Conservation (phyloP, 345 rosid species). For the Raphanus raphanistrum region DNA sequence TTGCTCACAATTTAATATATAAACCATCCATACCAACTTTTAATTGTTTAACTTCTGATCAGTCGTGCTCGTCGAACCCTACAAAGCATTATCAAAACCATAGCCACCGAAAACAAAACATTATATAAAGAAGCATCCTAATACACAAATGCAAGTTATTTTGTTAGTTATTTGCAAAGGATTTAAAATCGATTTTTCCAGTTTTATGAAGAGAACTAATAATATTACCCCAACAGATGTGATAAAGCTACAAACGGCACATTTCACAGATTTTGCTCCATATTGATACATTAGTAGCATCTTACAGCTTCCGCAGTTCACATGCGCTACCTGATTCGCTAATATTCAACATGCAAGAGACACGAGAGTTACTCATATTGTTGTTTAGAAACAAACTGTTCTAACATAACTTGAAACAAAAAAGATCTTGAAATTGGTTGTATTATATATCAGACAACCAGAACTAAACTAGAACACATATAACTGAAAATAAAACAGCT, state of each 20-base stretch:
- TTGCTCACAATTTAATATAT: constrained; percentile 8
- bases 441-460: not conserved
- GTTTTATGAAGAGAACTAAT: constrained; percentile 27
- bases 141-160: not conserved
- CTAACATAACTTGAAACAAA: not conserved
- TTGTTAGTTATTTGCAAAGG: not conserved
- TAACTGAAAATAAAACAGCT: not conserved
- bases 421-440: not conserved
- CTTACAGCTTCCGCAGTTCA: constrained; percentile 91
- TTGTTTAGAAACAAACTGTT: not conserved
- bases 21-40: constrained; percentile 5
- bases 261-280: constrained; percentile 91
- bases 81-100: constrained; percentile 37
- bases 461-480: not conserved
- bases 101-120: constrained; percentile 16
- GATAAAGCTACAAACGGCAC: constrained; percentile 90
- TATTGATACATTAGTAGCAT: constrained; percentile 95
- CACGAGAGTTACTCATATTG: not conserved
- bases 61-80: constrained; percentile 74
- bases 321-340: constrained; percentile 97
- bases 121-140: not conserved
- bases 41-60: constrained; percentile 68
- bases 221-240: constrained; percentile 71
- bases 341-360: constrained; percentile 30
- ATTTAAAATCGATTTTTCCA: not conserved